Evolutionary conservation across 768 basidiomycete genomes (phyloP).

Genomic region (Piloderma croceum): DNA sequence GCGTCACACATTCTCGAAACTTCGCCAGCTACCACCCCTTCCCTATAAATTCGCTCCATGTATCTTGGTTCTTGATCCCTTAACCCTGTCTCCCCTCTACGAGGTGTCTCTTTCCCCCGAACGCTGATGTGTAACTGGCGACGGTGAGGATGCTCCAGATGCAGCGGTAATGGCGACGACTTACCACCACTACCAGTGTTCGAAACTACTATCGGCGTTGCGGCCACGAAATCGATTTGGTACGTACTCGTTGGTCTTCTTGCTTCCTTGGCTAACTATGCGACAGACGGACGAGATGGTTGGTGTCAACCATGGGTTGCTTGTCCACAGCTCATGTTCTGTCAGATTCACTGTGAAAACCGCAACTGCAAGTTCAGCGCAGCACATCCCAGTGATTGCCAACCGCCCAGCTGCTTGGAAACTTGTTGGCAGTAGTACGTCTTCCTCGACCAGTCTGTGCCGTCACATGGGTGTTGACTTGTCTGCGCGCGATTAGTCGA

Average conservation of each 20-base stretch:
- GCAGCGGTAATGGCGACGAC: slow-evolving; percentile 3
- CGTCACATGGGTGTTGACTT: slow-evolving; percentile 4
- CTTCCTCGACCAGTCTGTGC: too few relatives aligned
- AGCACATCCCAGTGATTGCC: slow-evolving; percentile 54
- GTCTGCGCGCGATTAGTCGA: slow-evolving; percentile 18
- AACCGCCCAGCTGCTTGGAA: slow-evolving; percentile 45
- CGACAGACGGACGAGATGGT: slow-evolving; percentile 59
- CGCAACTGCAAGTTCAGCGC: slow-evolving; percentile 67
- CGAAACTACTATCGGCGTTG: slow-evolving; percentile 57
- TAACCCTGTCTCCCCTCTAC: too few relatives aligned
- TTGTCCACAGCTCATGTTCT: slow-evolving; percentile 7
- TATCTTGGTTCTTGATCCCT: neutral
- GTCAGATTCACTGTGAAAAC: slow-evolving; percentile 62
- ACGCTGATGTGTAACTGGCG: slow-evolving; percentile 63
- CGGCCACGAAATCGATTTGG: slow-evolving; percentile 48
- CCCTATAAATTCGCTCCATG: neutral
- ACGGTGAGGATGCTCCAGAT: slow-evolving; percentile 43
- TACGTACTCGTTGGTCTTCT: slow-evolving; percentile 26
- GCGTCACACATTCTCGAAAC: neutral
- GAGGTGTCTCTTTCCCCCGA: slow-evolving; percentile 16
- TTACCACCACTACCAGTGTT: slow-evolving; percentile 41
- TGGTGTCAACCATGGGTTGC: slow-evolving; percentile 14
- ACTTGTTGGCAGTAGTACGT: slow-evolving; percentile 80
- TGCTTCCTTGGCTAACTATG: neutral
- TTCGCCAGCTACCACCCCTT: neutral